Evolutionary conservation across 2,329 filamentous ascomycete species (phyloP), one percentile per base, ranked within the genome.

Genomic region (Orbilia quercus): DNA sequence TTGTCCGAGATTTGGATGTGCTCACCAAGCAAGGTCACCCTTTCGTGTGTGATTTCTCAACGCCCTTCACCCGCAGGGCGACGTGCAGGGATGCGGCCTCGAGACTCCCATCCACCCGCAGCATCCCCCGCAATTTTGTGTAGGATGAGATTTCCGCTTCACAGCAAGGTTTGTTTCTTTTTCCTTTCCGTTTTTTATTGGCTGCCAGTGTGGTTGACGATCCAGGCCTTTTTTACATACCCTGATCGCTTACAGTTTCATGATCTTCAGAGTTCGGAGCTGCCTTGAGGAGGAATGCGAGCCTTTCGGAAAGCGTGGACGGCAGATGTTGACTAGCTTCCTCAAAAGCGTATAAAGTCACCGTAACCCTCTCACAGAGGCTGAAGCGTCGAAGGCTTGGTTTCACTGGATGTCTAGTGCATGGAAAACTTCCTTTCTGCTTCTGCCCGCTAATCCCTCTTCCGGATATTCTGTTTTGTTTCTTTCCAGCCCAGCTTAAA

Each of bases 311-410:
- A 73, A 73, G 60, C 53, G 60, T 60, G 48, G 38, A 59, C 53
- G 69, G 58, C 59, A 53, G 47, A 51, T 55, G 2, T 6, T 14
- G 25, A n/a, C 69, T 54, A 73, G 20, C 69, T 73, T 73, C 69
- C 69, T 73, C 48, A 66, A 66, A 60, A 44, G 53, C 42, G 60
- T 73, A 73, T 55, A 73, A 73, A 73, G 67, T 73, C 45, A 66
- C 69, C 69, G 69, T 48, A 36, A 38, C 53, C 28, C 59, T 60
- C 59, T 54, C 54, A 60, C 40, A 62, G 16, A 34, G 59, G 16
- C 38, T 42, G 47, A 59, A 66, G 44, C 25, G 28, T 59, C 38
- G 23, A 57, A 72, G 25, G 18, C 34, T 66, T 60, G 53, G 59
- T 65, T 55, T 44, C 47, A 58, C 45, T 40, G 20, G 25, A 44